Evolutionary conservation across 2,329 filamentous ascomycete genomes (phyloP).

Genomic region (Fusarium secorum): DNA sequence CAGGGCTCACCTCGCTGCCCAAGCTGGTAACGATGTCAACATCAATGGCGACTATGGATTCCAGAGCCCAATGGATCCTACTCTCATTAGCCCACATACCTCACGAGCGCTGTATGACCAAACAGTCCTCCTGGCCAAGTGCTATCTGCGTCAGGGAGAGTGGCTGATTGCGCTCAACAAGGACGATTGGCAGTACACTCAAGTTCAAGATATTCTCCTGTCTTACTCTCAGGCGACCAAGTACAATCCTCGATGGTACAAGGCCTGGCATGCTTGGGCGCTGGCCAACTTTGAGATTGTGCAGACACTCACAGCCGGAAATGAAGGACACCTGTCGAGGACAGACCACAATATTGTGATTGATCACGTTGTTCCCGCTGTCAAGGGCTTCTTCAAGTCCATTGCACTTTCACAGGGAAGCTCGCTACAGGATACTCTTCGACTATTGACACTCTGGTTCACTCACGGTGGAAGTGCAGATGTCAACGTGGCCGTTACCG

Average conservation of each 20-base stretch:
- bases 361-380: constrained; percentile 91
- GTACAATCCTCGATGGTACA: constrained; percentile 96
- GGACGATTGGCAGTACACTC: constrained; percentile 87
- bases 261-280: constrained; percentile 99
- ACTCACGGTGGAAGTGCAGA: constrained; percentile 87
- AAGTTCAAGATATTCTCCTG: constrained; percentile 86
- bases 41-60: constrained; percentile 59
- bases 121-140: constrained; percentile 84
- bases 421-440: constrained; percentile 92
- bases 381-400: constrained; percentile 96
- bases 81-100: constrained; percentile 57
- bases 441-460: constrained; percentile 95
- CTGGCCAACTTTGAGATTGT: constrained; percentile 98
- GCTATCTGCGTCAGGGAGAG: constrained; percentile 94
- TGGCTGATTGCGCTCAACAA: constrained; percentile 90
- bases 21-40: constrained; percentile 56
- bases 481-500: constrained; percentile 86
- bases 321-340: constrained; percentile 59
- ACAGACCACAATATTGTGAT: constrained; percentile 73
- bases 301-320: constrained; percentile 75
- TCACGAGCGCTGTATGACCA: constrained; percentile 66
- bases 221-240: constrained; percentile 92
- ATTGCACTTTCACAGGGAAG: constrained; percentile 91
- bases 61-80: constrained; percentile 55
- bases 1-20: constrained; percentile 58